Evolutionary conservation across 306 rosid genomes (phyloP).

Genomic region (Cajanus cajan): DNA sequence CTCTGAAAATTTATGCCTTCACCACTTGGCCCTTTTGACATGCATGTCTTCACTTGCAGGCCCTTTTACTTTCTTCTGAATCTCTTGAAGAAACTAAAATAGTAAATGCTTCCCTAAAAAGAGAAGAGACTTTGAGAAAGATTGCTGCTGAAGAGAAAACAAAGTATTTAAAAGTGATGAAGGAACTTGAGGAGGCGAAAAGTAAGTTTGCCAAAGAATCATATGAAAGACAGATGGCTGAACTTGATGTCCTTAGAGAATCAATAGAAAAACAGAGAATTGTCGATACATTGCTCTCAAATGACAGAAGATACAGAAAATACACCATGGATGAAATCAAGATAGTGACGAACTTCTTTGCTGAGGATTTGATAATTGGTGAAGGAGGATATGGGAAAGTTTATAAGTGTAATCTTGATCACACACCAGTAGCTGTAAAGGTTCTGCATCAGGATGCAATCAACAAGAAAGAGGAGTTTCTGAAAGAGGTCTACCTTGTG

Average conservation of each 20-base stretch:
- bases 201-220: conserved; percentile 66
- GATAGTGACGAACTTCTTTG: conserved; percentile 66
- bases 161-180: conserved; percentile 67
- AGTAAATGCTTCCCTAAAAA: conserved; percentile 62
- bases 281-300: conserved; percentile 63
- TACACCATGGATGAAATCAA: conserved; percentile 77
- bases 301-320: conserved; percentile 78
- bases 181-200: conserved; percentile 76
- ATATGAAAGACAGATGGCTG: conserved; percentile 81
- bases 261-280: conserved; percentile 67
- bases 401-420: conserved; percentile 87
- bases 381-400: conserved; percentile 98
- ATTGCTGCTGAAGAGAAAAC: conserved; percentile 79
- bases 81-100: conserved; percentile 72
- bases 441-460: conserved; percentile 55
- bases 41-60: too few species aligned
- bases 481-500: conserved; percentile 68
- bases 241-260: conserved; percentile 66
- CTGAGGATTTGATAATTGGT: conserved; percentile 64
- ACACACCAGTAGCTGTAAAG: conserved; percentile 89
- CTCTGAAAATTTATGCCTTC: conserved; percentile 13
- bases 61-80: conserved; percentile 65
- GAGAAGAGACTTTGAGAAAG: conserved; percentile 66
- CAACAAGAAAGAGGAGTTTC: conserved; percentile 77
- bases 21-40: conserved; percentile 12